Percentiles rank a stretch among this genome's conserved stretches.
Evolutionary conservation across 2,329 filamentous ascomycete genomes (phyloP).

Genomic region (Herpotrichia juniperi): DNA sequence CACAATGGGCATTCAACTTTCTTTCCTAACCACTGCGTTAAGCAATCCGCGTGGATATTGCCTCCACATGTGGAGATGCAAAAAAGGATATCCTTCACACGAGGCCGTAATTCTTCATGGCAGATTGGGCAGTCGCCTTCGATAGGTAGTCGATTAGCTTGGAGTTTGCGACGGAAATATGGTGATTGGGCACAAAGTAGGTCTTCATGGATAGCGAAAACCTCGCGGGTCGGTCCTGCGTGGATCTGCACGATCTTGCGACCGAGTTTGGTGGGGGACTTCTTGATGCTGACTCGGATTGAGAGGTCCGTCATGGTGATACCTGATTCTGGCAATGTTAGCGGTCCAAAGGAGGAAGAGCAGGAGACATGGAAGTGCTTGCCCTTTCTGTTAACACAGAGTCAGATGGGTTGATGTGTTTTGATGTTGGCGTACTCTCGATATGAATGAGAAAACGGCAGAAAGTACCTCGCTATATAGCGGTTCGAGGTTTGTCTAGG

Average conservation of each 20-base stretch:
- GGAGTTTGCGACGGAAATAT: conserved; percentile 20
- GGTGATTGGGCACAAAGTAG: conserved; percentile 22
- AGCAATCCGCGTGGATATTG: conserved; percentile 22
- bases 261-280: background rate
- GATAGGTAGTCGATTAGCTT: conserved; percentile 18
- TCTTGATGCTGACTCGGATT: no score
- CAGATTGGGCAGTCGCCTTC: conserved; percentile 25
- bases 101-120: conserved; percentile 12
- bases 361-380: no score
- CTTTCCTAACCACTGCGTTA: conserved; percentile 6
- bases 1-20: conserved; percentile 21
- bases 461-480: no score
- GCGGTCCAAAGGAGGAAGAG: no score
- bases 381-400: no score
- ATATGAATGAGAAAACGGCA: no score
- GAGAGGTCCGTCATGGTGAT: no score
- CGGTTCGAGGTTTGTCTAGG: no score
- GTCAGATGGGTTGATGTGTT: no score
- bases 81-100: conserved; percentile 15
- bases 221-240: background rate
- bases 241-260: conserved; percentile 10
- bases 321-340: no score
- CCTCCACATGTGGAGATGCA: conserved; percentile 21
- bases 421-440: no score
- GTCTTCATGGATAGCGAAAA: conserved; percentile 28